Evolutionary conservation across 768 basidiomycete genomes (phyloP), one percentile per base, ranked within the genome.

Genomic region (Gymnopilus dilepis): DNA sequence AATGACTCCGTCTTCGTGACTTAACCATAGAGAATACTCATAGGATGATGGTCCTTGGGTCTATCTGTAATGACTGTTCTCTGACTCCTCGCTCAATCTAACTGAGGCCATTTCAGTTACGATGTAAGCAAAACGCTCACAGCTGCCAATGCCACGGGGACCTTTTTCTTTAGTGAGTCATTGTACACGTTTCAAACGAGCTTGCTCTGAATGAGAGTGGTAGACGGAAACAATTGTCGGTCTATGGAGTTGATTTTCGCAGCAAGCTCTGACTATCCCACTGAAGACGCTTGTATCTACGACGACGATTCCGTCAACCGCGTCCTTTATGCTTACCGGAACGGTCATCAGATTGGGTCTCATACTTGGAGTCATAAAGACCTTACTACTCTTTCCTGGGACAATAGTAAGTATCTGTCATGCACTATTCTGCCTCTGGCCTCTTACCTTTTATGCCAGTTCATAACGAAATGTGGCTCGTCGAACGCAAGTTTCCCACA

Each of bases 281-380:
- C 17, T 28, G 12, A 47, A 81, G 79, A 72, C 37, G 73, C 56
- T 12, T 82, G 80, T 60, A 80, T 80, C 24, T 82, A 80, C 64
- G 66, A 76, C 54, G 54, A 63, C 2, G 77, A 74, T 22, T 61
- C 65, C 33, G 68, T 72, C 7, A 66, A 73, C 15, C 71, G 75
- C 9, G 75, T 81, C 28, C 71, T 73, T 28, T 76, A 78, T 55
- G 77, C 76, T 13, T 78, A 74, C 59, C 65, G 69, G 42, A 65
- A 76, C 7, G 81, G 80, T 6, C 80, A 82, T 61, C 76, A 80
- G 66, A 68, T 83, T 51, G 78, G 69, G 0, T 81, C 80, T 6
- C 82, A 83, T 65, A 83, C 81, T 2, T 82, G 81, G 80, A 64
- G 67, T 8, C 82, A 83, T 59, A 59, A 52, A n/a, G 73, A 80